Percentiles rank a stretch among this genome's conserved stretches.
Evolutionary conservation across 2,329 filamentous ascomycete species (phyloP).

Genomic region (Didymella pinodella): DNA sequence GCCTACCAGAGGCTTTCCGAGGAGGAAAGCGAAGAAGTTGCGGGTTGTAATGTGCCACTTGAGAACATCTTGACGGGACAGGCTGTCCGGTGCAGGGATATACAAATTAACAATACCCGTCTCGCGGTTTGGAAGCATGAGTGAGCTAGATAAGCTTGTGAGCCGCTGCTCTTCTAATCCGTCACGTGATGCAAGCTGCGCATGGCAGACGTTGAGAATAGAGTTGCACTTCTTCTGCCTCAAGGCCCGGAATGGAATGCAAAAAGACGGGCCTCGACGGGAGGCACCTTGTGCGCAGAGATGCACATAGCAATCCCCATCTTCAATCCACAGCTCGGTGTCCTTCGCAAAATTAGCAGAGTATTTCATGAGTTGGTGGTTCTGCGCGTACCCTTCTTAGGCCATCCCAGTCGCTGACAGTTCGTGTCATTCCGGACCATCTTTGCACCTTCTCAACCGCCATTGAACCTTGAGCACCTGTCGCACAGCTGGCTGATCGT

Average conservation of each 20-base stretch:
- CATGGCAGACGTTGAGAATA: slow-evolving; percentile 61
- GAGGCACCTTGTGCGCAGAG: slow-evolving; percentile 72
- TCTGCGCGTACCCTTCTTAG: slow-evolving; percentile 53
- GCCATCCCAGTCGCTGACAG: slow-evolving; percentile 54
- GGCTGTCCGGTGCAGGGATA: slow-evolving; percentile 68
- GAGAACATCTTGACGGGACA: slow-evolving; percentile 63
- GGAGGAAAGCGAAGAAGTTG: slow-evolving; percentile 78
- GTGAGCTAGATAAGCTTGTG: slow-evolving; percentile 30
- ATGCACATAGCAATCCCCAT: slow-evolving; percentile 75
- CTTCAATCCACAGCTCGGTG: slow-evolving; percentile 71
- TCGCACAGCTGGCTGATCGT: slow-evolving; percentile 33
- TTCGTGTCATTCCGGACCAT: slow-evolving; percentile 47
- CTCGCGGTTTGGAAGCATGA: slow-evolving; percentile 53
- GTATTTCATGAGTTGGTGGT: slow-evolving; percentile 4
- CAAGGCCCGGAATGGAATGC: slow-evolving; percentile 66
- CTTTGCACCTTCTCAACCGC: slow-evolving; percentile 38
- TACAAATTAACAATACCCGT: slow-evolving; percentile 64
- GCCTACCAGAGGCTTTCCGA: slow-evolving; percentile 72
- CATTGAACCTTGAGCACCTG: slow-evolving; percentile 30
- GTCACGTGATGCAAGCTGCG: slow-evolving; percentile 38
- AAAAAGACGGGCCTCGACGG: slow-evolving; percentile 71
- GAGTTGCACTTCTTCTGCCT: slow-evolving; percentile 66
- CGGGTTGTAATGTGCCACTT: slow-evolving; percentile 73
- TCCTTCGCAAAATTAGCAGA: slow-evolving; percentile 61
- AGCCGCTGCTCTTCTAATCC: slow-evolving; percentile 18